These are phyloP conservation scores for Gastrodia elata DNA, from an alignment of 106 monocot genomes.

Conservation along the genomic window DNA sequence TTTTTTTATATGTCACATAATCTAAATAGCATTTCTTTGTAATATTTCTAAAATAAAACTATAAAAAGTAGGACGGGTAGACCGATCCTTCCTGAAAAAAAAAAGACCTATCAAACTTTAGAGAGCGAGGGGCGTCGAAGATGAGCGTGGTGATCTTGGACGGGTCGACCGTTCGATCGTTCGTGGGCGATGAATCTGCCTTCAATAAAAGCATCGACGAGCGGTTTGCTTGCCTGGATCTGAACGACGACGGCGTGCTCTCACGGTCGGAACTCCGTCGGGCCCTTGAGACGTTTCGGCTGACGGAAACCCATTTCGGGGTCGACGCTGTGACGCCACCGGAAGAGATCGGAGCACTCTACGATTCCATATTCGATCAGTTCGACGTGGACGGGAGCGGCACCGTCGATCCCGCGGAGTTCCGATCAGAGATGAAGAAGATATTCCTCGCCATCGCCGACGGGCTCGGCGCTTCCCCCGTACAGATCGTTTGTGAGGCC, in stretches of 20 bases:
- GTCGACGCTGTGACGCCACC: constrained; percentile 44
- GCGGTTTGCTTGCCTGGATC: constrained; percentile 46
- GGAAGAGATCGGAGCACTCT: constrained; percentile 49
- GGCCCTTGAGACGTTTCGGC: constrained; percentile 57
- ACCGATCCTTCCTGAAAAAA: too few relatives aligned
- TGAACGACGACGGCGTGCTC: constrained; percentile 63
- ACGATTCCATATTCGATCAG: constrained; percentile 78
- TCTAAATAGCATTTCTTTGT: too few relatives aligned
- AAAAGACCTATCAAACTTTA: too few relatives aligned
- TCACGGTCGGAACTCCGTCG: constrained; percentile 60
- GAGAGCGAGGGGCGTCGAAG: too few relatives aligned
- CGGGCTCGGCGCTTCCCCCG: constrained; percentile 44
- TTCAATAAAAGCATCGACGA: constrained; percentile 38
- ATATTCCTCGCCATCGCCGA: constrained; percentile 66
- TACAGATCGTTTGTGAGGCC: constrained; percentile 61
- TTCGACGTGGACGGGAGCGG: constrained; percentile 53
- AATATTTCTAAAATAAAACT: too few relatives aligned
- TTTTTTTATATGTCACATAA: too few relatives aligned
- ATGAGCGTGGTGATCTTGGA: constrained; percentile 55
- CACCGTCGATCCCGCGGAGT: constrained; percentile 43
- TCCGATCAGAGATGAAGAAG: constrained; percentile 37
- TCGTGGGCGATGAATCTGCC: constrained; percentile 40
- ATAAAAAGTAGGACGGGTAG: too few relatives aligned
- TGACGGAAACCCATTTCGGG: constrained; percentile 53
- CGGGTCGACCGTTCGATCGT: constrained; percentile 51